Conservation (phyloP, 2,329 filamentous ascomycete genomes). For the Myriosclerotinia scirpicola region DNA sequence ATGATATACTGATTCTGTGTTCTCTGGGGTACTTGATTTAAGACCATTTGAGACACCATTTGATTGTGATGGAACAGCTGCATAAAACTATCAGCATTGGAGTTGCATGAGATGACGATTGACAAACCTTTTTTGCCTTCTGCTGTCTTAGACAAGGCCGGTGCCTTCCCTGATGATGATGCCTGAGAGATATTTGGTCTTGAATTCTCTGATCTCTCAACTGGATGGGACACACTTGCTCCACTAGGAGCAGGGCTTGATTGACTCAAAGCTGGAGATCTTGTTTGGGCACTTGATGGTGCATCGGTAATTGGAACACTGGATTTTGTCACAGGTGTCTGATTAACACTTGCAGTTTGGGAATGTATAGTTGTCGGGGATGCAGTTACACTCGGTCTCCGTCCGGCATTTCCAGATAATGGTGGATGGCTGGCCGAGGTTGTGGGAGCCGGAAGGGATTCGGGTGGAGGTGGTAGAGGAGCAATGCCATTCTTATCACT, state of each 20-base stretch:
- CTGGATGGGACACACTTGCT: constrained; percentile 47
- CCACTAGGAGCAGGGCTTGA: constrained; percentile 46
- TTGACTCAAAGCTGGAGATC: constrained; percentile 52
- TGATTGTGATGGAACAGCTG: constrained; percentile 30
- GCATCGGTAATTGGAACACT: constrained; percentile 42
- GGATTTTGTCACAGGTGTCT: constrained; percentile 42
- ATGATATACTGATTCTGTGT: constrained; percentile 82
- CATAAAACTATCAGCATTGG: constrained; percentile 27
- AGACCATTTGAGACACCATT: constrained; percentile 52
- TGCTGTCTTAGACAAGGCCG: constrained; percentile 45
- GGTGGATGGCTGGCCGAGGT: constrained; percentile 42
- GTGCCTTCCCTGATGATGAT: constrained; percentile 36
- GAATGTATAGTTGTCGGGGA: constrained; percentile 54
- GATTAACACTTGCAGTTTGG: constrained; percentile 45
- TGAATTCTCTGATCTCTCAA: constrained; percentile 47
- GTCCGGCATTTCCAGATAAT: constrained; percentile 45
- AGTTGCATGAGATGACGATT: constrained; percentile 22
- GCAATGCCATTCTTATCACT: constrained; percentile 92
- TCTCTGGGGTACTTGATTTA: constrained; percentile 43
- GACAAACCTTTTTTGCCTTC: constrained; percentile 50
- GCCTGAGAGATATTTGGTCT: constrained; percentile 33
- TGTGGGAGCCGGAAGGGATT: constrained; percentile 52
- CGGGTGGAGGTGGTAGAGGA: constrained; percentile 86
- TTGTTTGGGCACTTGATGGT: constrained; percentile 45
- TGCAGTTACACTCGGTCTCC: constrained; percentile 56